phyloP scores from a whole-genome alignment of 257 asterid genomes.

The Scutellaria barbata region DNA sequence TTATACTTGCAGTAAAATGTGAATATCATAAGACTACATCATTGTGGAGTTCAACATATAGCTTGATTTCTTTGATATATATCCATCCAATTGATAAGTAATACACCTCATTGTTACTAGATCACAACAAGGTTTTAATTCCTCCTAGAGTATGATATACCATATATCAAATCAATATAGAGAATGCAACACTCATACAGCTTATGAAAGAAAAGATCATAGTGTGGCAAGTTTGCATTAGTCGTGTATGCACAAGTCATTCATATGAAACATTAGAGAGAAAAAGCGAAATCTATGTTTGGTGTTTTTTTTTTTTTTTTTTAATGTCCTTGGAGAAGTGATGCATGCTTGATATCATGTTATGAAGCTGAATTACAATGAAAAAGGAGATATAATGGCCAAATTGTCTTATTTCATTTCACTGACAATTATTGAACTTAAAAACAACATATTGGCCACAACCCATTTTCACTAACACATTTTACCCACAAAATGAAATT shows the following conservation, averaged over 20 bases:
- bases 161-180: background rate
- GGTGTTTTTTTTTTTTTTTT: background rate
- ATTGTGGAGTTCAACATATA: background rate
- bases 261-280: background rate
- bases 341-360: background rate
- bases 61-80: conserved; percentile 7
- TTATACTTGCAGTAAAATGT: no score
- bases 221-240: no score
- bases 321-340: background rate
- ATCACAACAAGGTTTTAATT: conserved; percentile 11
- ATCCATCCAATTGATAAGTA: conserved; percentile 1
- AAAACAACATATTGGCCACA: background rate
- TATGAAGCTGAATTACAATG: background rate
- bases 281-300: background rate
- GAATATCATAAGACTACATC: no score
- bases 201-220: background rate
- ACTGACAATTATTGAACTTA: background rate
- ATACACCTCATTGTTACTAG: background rate
- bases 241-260: background rate
- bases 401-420: no score
- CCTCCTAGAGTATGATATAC: background rate
- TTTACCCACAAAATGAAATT: background rate
- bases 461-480: background rate
- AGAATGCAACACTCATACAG: background rate
- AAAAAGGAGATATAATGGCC: background rate